Conservation (phyloP, 2,329 filamentous ascomycete species). For the Scedosporium minutisporum region DNA sequence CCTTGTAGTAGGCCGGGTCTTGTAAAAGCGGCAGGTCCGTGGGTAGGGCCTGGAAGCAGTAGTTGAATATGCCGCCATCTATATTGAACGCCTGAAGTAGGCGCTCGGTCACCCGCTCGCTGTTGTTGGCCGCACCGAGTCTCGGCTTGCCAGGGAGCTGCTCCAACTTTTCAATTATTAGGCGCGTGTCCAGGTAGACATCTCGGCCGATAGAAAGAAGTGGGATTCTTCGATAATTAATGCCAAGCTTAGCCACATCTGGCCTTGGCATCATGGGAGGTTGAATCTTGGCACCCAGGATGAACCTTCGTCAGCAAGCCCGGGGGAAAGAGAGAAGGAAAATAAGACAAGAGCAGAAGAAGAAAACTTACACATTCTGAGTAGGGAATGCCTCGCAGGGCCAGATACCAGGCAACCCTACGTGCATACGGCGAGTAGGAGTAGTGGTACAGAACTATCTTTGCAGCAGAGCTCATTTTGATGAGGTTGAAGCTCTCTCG, state of each 20-base stretch:
- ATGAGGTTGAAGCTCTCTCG: not conserved
- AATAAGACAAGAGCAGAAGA: not conserved
- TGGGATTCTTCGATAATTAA: slow-evolving; percentile 61
- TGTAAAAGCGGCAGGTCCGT: slow-evolving; percentile 40
- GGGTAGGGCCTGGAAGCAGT: slow-evolving; percentile 47
- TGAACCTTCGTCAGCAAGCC: not conserved
- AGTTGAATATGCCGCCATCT: slow-evolving; percentile 47
- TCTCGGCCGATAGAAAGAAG: slow-evolving; percentile 56
- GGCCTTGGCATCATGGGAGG: slow-evolving; percentile 56
- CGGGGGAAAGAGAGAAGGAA: not conserved
- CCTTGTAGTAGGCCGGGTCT: slow-evolving; percentile 49
- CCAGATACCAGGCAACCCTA: slow-evolving; percentile 57
- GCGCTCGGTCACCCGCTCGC: slow-evolving; percentile 37
- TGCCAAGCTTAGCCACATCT: slow-evolving; percentile 49
- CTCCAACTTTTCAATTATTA: slow-evolving; percentile 59
- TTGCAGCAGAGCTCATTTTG: not conserved
- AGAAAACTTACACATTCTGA: slow-evolving; percentile 52
- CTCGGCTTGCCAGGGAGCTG: slow-evolving; percentile 31
- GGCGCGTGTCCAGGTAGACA: slow-evolving; percentile 59
- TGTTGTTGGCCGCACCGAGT: slow-evolving; percentile 24
- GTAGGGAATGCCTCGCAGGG: slow-evolving; percentile 55
- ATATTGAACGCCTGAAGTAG: slow-evolving; percentile 47
- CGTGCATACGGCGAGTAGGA: slow-evolving; percentile 53
- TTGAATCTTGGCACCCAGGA: slow-evolving; percentile 42
- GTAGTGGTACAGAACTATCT: slow-evolving; percentile 56